Conservation (phyloP, 257 asterid genomes). For the Coffea eugenioides region DNA sequence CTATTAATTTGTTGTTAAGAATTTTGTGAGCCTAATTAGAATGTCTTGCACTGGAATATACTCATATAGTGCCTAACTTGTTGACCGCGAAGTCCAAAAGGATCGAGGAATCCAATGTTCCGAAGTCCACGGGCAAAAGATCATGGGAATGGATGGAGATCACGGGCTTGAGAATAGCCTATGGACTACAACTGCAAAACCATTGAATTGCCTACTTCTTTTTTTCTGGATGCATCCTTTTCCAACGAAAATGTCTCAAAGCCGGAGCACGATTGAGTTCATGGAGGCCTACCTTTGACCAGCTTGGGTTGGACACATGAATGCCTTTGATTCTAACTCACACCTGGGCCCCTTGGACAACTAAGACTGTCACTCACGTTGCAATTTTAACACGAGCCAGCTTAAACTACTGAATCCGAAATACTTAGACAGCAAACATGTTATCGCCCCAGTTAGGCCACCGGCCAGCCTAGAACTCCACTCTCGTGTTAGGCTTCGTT, state of each 20-base stretch:
- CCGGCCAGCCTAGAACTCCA: not conserved
- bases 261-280: not conserved
- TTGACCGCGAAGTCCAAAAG: not conserved
- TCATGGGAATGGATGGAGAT: no score
- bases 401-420: not conserved
- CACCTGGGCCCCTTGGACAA: not conserved
- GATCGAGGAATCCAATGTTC: not conserved
- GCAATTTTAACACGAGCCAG: no score
- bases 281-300: not conserved
- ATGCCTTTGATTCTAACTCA: not conserved
- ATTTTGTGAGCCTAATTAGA: no score
- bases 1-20: no score
- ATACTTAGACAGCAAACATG: not conserved
- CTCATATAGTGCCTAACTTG: no score
- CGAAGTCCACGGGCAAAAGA: no score
- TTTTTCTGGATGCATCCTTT: not conserved
- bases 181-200: not conserved
- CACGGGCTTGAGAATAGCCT: no score
- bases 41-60: no score
- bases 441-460: not conserved
- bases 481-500: not conserved
- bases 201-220: no score
- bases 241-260: not conserved
- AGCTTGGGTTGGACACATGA: not conserved
- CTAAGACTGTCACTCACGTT: not conserved